A percentile compares a stretch with the other conserved stretches of the same genome.
These are phyloP conservation scores for Leccinum subrobustum DNA, from an alignment of 1,284 basidiomycete species.

Conservation along the genomic window DNA sequence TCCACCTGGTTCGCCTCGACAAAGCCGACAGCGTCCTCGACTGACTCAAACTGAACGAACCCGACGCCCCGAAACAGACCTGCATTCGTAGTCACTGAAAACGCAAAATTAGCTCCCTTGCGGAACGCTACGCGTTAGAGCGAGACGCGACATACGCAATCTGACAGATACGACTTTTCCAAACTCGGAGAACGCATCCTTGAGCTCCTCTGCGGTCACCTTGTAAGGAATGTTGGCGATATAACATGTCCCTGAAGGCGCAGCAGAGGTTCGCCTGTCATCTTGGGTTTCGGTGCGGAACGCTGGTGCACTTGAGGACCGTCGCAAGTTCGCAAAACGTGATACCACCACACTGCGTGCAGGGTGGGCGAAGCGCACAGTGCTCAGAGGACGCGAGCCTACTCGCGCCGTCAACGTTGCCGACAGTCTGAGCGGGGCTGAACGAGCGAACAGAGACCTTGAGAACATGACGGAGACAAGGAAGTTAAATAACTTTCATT, in stretches of 20 bases:
- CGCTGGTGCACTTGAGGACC: slow-evolving; percentile 18
- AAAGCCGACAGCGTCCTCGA: slow-evolving; percentile 38
- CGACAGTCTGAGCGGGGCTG: slow-evolving; percentile 13
- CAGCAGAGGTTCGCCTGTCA: background rate
- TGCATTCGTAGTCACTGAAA: slow-evolving; percentile 30
- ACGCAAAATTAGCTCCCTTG: slow-evolving; percentile 6
- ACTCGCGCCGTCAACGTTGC: slow-evolving; percentile 4
- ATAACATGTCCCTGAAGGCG: slow-evolving; percentile 38
- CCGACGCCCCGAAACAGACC: slow-evolving; percentile 43
- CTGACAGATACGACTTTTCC: slow-evolving; percentile 36
- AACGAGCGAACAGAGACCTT: slow-evolving; percentile 22
- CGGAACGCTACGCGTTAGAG: background rate
- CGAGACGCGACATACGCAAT: slow-evolving; percentile 31
- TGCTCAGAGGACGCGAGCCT: slow-evolving; percentile 17
- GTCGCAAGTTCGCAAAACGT: slow-evolving; percentile 10
- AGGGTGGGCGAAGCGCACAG: slow-evolving; percentile 2
- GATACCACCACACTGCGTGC: background rate
- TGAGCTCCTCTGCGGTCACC: slow-evolving; percentile 38
- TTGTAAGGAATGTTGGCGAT: slow-evolving; percentile 48
- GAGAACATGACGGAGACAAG: slow-evolving; percentile 20
- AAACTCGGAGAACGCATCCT: slow-evolving; percentile 36
- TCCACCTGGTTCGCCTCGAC: slow-evolving; percentile 37
- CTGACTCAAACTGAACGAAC: slow-evolving; percentile 42
- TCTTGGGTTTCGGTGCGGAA: slow-evolving; percentile 4
- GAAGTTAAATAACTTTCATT: background rate